Base-by-base conservation (phyloP, 768 basidiomycete species). In the Paxillus ammoniavirescens region DNA sequence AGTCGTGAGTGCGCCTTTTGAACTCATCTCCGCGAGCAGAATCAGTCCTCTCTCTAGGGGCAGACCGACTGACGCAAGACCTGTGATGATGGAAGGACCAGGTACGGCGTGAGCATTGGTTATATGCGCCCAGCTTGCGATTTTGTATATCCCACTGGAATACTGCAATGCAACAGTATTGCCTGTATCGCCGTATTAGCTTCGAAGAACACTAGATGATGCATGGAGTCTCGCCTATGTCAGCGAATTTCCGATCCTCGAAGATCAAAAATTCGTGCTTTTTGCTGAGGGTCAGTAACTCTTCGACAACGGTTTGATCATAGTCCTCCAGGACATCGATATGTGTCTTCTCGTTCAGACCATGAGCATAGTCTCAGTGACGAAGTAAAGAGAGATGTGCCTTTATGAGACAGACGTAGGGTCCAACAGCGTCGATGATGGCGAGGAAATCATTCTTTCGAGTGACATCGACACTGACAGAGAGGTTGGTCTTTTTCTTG, bases 181-280 rank as follows among this genome's bases (percentile, higher is more conserved):
- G 42, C 97, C 97, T 99, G 10, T 46, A 58, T 14, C 46, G n/a
- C 45, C 55, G 42, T 53, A 8, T 47, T 8, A 55, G 45, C 14
- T 35, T 40, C 8, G 52, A 46, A 15, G 43, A 31, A 23, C 33
- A 47, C 46, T 4, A 5, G 14, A 10, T 36, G 21, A 42, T 8
- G 4, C 14, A 44, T 7, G 15, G 48, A 13, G 33, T 61, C 81
- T 63, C 57, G 94, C 96, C 96, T 49, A 99, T 98, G 71, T 99
- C 97, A 4, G 97, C 96, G 64, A 99, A 99, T 72, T 99, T 99
- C 59, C 97, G 80, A 75, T 99, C 97, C 74, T 98, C 97, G 62
- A 98, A 99, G 62, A 98, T 94, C 49, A 96, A 70, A 74, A 98
- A 99, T 64, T 97, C 92, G 58, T 97, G 84, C 67, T 89, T 87